A percentile compares a stretch with the other conserved stretches of the same genome.
phyloP scores from a whole-genome alignment of 1,284 basidiomycete species.

The Lentinus polychrous region DNA sequence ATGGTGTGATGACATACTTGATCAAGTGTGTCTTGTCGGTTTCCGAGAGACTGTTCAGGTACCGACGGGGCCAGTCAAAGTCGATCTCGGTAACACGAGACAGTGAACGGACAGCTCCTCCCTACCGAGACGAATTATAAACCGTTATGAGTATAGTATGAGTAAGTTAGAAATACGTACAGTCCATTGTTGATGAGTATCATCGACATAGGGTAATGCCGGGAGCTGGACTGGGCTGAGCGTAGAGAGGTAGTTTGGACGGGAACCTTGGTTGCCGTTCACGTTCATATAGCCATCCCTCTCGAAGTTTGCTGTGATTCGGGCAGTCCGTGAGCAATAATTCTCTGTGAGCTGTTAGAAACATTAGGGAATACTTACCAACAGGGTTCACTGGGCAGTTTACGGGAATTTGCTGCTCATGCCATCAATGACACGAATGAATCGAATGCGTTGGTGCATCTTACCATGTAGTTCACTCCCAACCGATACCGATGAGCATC shows the following conservation, averaged over 20 bases:
- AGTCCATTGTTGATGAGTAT: conserved; percentile 28
- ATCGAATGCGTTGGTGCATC: not conserved
- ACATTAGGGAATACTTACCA: conserved; percentile 10
- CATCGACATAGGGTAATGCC: conserved; percentile 30
- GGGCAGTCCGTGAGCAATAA: conserved; percentile 6
- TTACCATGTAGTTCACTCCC: conserved; percentile 30
- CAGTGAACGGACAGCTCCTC: conserved; percentile 26
- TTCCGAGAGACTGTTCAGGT: conserved; percentile 33
- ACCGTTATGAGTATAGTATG: not conserved
- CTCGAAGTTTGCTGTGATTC: conserved; percentile 32
- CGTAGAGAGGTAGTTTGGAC: conserved; percentile 25
- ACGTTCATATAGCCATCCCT: conserved; percentile 25
- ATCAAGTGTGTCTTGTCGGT: conserved; percentile 31
- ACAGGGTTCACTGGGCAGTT: conserved; percentile 16
- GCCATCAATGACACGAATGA: not conserved
- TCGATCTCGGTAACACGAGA: conserved; percentile 31
- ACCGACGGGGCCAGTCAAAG: conserved; percentile 36
- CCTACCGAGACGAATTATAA: conserved; percentile 13
- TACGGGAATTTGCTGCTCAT: conserved; percentile 22
- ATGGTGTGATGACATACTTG: conserved; percentile 14
- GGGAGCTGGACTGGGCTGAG: conserved; percentile 21
- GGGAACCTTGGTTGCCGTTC: conserved; percentile 24
- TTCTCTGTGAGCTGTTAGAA: too few species aligned
- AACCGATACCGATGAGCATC: conserved; percentile 33
- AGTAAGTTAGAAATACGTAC: conserved; percentile 12